Base-by-base conservation (phyloP, 192 early-diverging fungal genomes). In the Entomortierella lignicola region DNA sequence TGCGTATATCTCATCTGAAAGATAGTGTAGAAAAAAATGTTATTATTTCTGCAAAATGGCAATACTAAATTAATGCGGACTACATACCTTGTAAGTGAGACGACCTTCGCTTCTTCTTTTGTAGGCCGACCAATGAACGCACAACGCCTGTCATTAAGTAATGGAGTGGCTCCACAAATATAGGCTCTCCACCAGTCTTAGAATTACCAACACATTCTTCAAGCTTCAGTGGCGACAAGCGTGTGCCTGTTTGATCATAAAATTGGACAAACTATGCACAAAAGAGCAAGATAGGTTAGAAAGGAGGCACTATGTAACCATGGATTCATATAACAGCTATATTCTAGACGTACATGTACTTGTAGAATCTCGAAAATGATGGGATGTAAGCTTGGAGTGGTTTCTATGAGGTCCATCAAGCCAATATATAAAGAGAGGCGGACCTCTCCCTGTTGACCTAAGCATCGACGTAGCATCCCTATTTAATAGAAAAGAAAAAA, bases 401-500 rank as follows among this genome's bases (percentile, higher is more conserved):
- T 27, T 23, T 84, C 73, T 8, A 88, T 75, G 21, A 92, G 64
- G 7, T 61, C 68, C 10, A 82, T 82, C 17, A 94, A 70, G 0
- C 88, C 85, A 31, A 87, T 64, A 53, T 94, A 94, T 6, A 89
- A 61, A 17, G 72, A 43, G 0, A 84, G 64, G 20, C 92, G 84
- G 20, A 93, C 81, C 41, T 92, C 85, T 4, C 82, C 64, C 64
- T 92, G 93, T 72, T 92, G 91, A 52, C 86, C 90, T 61, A 93
- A 77, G 29, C 91, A 91, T 25, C 90, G 86, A 4, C 92, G 85
- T 41, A 94, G 47, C 34, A 90, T 85, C 17, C 91, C 91, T 73
- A 86, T 68, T 41, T n/a, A n/a, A n/a, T n/a, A n/a, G n/a, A n/a
- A 26, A 77, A 72, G 42, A 71, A 72, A 66, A 66, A 67, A 26